phyloP scores from a whole-genome alignment of 2,329 filamentous ascomycete genomes.

The Cadophora sp. region DNA sequence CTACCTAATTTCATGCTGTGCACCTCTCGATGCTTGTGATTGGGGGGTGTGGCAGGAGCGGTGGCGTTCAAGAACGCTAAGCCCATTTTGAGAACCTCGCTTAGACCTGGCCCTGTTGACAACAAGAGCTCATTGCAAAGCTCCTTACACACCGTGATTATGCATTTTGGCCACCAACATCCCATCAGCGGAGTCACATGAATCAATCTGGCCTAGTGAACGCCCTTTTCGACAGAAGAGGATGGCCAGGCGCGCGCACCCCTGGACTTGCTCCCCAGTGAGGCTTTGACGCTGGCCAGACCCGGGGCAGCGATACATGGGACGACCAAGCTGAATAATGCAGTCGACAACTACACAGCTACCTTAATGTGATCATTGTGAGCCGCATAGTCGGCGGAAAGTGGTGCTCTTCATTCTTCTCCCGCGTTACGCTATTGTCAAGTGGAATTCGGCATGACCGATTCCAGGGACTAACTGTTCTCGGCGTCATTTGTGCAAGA shows the following conservation, averaged over 20 bases:
- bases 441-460: background rate
- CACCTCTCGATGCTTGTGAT: no score
- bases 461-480: background rate
- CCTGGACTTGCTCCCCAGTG: background rate
- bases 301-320: background rate
- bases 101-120: background rate
- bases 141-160: background rate
- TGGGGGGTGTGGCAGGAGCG: slow-evolving; percentile 2
- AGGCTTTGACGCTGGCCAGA: background rate
- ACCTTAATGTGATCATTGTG: background rate
- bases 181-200: background rate
- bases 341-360: background rate
- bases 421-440: background rate
- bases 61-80: background rate
- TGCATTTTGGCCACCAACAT: background rate
- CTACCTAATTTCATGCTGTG: no score
- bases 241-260: background rate
- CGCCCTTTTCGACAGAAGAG: background rate
- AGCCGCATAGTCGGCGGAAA: background rate
- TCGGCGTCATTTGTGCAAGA: background rate
- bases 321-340: background rate
- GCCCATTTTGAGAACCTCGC: background rate
- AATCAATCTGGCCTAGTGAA: background rate
- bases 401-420: background rate
- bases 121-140: background rate